These are phyloP conservation scores for Hypoxylon sp. DNA, from an alignment of 2,329 filamentous ascomycete species.

Conservation along the genomic window DNA sequence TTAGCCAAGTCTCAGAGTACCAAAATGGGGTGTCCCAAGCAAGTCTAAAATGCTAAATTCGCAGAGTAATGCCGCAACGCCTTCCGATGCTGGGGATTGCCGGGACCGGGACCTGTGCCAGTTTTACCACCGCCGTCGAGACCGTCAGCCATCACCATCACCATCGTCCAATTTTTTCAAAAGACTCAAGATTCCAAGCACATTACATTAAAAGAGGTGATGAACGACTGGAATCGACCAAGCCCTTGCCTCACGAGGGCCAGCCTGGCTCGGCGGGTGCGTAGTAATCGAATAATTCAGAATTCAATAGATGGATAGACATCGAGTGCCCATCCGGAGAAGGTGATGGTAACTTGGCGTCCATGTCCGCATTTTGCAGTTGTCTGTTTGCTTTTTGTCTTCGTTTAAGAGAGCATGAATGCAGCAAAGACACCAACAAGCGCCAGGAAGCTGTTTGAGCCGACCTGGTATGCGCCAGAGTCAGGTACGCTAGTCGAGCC, in stretches of 20 bases:
- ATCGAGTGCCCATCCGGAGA: not conserved
- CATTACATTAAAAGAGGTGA: slow-evolving; percentile 32
- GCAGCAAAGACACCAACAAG: slow-evolving; percentile 39
- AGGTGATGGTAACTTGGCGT: not conserved
- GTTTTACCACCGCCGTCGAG: slow-evolving; percentile 14
- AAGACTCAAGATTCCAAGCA: slow-evolving; percentile 4
- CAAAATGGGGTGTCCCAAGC: slow-evolving; percentile 20
- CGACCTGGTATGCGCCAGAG: slow-evolving; percentile 35
- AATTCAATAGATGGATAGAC: slow-evolving; percentile 10
- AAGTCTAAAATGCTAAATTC: slow-evolving; percentile 14
- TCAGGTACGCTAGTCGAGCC: slow-evolving; percentile 28
- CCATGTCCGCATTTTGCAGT: not conserved
- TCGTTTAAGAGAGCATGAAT: slow-evolving; percentile 40
- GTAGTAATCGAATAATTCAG: slow-evolving; percentile 22
- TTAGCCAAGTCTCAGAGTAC: slow-evolving; percentile 12
- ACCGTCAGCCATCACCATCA: slow-evolving; percentile 14
- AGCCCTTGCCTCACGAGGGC: slow-evolving; percentile 35
- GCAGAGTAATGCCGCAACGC: slow-evolving; percentile 30
- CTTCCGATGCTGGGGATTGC: slow-evolving; percentile 33
- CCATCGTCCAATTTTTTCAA: slow-evolving; percentile 15
- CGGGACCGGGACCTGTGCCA: slow-evolving; percentile 22
- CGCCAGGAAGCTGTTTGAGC: slow-evolving; percentile 40
- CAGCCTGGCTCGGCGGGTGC: slow-evolving; percentile 36
- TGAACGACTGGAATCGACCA: slow-evolving; percentile 23
- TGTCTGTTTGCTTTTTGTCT: not conserved